These are phyloP conservation scores for Cladosporium velox DNA, from an alignment of 2,329 filamentous ascomycete species.

Conservation along the genomic window DNA sequence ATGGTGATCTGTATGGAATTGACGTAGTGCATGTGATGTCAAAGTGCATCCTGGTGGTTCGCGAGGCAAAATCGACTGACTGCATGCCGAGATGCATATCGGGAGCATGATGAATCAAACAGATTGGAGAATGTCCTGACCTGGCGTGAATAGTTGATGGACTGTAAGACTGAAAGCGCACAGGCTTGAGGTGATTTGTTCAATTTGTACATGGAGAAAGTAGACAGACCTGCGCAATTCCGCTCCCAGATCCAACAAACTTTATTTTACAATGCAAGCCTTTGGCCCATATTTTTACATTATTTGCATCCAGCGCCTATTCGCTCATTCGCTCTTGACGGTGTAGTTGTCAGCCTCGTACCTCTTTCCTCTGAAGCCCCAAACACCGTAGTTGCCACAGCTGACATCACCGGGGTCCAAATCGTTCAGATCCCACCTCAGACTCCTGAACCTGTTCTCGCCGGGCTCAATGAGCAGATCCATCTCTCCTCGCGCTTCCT, in stretches of 20 bases:
- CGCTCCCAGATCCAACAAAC: neutral
- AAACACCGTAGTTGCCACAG: conserved; percentile 95
- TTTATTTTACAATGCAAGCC: neutral
- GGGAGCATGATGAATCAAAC: neutral
- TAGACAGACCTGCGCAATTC: neutral
- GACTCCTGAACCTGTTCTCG: conserved; percentile 89
- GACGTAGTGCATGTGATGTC: neutral
- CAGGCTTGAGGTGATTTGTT: neutral
- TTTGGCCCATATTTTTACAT: neutral
- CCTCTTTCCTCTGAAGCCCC: conserved; percentile 97
- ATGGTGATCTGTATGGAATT: neutral
- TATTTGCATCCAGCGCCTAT: conserved; percentile 4
- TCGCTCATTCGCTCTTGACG: conserved; percentile 18
- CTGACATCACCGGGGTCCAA: conserved; percentile 90
- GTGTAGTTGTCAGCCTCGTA: conserved; percentile 61
- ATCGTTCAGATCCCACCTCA: conserved; percentile 97
- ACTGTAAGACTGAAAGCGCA: neutral
- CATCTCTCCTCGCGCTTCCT: conserved; percentile 85
- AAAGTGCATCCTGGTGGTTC: neutral
- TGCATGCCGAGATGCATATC: neutral
- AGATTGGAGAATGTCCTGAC: too few relatives aligned
- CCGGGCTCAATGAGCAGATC: conserved; percentile 89
- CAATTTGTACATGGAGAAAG: neutral
- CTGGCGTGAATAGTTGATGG: neutral
- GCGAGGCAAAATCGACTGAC: neutral